Conservation (phyloP, 345 rosid genomes). For the Eucalyptus shirleyi region DNA sequence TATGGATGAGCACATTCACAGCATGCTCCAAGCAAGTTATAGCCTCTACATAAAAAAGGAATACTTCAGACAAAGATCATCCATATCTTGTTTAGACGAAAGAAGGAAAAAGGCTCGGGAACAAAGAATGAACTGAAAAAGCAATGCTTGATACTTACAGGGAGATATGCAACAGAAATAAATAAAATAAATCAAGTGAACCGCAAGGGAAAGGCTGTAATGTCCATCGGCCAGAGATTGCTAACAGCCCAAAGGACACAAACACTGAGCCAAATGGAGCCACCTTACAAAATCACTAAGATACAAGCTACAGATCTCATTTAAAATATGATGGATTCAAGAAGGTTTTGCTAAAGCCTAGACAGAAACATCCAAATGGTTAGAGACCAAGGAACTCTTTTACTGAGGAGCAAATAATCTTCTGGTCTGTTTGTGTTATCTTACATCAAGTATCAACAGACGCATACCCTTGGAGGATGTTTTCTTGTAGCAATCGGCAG, state of each 20-base stretch:
- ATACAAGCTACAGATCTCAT: not conserved
- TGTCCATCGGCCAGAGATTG: not conserved
- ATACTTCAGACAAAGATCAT: not conserved
- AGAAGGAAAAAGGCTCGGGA: not conserved
- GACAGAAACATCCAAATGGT: not conserved
- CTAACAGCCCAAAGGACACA: not conserved
- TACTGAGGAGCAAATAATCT: not conserved
- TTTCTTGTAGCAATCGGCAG: constrained; percentile 84
- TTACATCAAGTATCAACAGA: not conserved
- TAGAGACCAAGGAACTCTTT: not conserved
- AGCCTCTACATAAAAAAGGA: constrained; percentile 15
- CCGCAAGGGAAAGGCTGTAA: not conserved
- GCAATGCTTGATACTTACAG: not conserved
- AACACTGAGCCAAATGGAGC: not conserved
- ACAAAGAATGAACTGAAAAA: not conserved
- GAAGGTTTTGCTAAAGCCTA: not conserved
- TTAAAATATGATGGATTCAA: not conserved
- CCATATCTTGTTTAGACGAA: not conserved
- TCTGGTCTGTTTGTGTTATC: not conserved
- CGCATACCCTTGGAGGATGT: constrained; percentile 47
- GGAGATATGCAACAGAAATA: not conserved
- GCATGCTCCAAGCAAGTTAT: not conserved
- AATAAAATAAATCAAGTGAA: not conserved
- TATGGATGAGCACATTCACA: constrained; percentile 56
- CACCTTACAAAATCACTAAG: not conserved